These are phyloP conservation scores for Rubia balearica DNA, from an alignment of 305 asterid species.

Conservation along the genomic window DNA sequence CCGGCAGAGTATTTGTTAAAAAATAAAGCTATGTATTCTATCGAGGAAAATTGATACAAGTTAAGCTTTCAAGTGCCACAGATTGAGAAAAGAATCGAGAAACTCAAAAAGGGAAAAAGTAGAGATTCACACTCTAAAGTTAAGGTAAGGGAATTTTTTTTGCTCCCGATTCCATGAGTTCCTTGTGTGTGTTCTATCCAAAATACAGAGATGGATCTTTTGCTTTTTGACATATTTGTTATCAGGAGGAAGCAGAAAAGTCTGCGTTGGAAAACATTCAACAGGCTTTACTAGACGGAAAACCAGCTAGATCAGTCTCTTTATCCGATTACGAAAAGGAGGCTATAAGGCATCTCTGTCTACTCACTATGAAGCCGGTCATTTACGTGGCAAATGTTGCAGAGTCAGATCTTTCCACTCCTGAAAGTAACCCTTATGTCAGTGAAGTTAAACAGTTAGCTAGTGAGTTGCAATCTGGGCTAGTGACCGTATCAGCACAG, in stretches of 20 bases:
- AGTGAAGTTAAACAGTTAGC: slow-evolving; percentile 72
- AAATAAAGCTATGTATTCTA: background rate
- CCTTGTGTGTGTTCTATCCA: background rate
- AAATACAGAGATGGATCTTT: background rate
- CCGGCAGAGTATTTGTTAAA: background rate
- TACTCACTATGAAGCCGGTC: slow-evolving; percentile 93
- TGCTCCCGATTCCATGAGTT: background rate
- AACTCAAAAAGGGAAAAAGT: slow-evolving; percentile 79
- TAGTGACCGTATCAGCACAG: slow-evolving; percentile 92
- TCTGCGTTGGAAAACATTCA: slow-evolving; percentile 73
- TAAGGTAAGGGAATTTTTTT: slow-evolving; percentile 39
- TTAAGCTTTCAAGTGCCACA: slow-evolving; percentile 58
- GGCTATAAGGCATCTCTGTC: slow-evolving; percentile 76
- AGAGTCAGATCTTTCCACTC: slow-evolving; percentile 85
- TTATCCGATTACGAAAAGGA: slow-evolving; percentile 71
- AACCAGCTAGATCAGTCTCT: slow-evolving; percentile 86
- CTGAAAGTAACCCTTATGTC: slow-evolving; percentile 65
- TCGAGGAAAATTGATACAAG: slow-evolving; percentile 23
- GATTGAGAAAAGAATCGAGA: slow-evolving; percentile 97
- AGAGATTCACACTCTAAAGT: slow-evolving; percentile 73
- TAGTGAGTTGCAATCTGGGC: slow-evolving; percentile 77
- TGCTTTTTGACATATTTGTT: slow-evolving; percentile 17
- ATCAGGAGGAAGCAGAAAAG: slow-evolving; percentile 96
- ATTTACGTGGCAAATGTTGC: slow-evolving; percentile 95
- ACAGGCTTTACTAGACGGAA: slow-evolving; percentile 77